Conservation (phyloP, 2,329 filamentous ascomycete genomes). For the Alternaria infectoria region DNA sequence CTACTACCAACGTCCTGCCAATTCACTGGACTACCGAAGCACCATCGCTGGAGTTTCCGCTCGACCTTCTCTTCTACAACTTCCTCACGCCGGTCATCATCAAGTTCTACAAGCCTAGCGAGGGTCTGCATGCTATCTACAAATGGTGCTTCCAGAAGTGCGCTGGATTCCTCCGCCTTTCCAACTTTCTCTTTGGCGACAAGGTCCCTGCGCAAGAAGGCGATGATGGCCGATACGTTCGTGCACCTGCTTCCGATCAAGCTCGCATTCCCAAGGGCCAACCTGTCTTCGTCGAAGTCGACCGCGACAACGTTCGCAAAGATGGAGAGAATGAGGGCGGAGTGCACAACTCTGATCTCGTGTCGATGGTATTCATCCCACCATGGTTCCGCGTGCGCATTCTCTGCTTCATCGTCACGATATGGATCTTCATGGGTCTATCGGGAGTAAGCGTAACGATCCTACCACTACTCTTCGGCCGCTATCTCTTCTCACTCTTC, state of each 20-base stretch:
- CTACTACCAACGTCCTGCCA: constrained; percentile 76
- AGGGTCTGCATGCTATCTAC: constrained; percentile 84
- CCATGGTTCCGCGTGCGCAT: constrained; percentile 83
- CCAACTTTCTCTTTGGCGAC: constrained; percentile 92
- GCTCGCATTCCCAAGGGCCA: constrained; percentile 89
- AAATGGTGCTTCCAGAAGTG: constrained; percentile 95
- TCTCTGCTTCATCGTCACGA: constrained; percentile 82
- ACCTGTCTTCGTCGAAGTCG: constrained; percentile 79
- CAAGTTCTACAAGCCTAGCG: constrained; percentile 82
- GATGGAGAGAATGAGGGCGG: constrained; percentile 60
- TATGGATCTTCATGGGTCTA: constrained; percentile 91
- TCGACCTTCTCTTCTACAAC: constrained; percentile 95
- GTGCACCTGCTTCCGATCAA: constrained; percentile 92
- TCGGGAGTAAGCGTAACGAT: constrained; percentile 88
- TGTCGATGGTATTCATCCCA: constrained; percentile 71
- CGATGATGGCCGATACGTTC: constrained; percentile 80
- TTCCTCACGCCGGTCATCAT: constrained; percentile 90
- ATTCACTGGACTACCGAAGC: constrained; percentile 94
- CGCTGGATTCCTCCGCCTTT: constrained; percentile 78
- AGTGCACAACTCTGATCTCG: constrained; percentile 53
- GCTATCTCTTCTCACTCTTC: constrained; percentile 74
- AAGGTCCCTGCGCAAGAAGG: constrained; percentile 83
- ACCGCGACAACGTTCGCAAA: constrained; percentile 68
- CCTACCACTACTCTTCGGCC: constrained; percentile 83
- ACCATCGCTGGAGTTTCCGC: constrained; percentile 90